Evolutionary conservation across 176 grass and related monocot genomes (phyloP).

Genomic region (Rhynchospora pubera): DNA sequence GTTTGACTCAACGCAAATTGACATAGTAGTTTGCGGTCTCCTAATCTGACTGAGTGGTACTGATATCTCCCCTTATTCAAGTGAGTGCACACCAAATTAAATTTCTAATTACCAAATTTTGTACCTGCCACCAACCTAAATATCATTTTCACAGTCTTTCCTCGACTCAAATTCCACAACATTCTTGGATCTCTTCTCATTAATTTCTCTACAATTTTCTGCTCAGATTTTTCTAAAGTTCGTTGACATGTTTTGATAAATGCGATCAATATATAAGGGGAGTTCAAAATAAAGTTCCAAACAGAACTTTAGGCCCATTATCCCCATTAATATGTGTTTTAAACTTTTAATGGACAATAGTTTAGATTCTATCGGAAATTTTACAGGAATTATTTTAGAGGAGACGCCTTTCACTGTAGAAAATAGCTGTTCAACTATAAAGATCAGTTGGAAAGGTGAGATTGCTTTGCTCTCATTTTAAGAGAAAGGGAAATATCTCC

Average conservation of each 20-base stretch:
- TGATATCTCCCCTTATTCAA: not conserved
- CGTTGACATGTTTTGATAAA: not conserved
- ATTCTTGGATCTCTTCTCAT: not conserved
- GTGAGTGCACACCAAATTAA: not conserved
- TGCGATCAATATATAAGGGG: not conserved
- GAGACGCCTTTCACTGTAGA: not conserved
- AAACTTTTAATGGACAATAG: not conserved
- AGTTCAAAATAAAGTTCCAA: not conserved
- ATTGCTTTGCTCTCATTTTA: conserved; percentile 29
- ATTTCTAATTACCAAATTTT: not conserved
- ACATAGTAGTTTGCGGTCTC: not conserved
- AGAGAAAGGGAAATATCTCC: conserved; percentile 21
- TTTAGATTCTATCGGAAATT: not conserved
- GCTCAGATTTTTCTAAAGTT: not conserved
- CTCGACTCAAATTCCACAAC: conserved; percentile 14
- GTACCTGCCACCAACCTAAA: not conserved
- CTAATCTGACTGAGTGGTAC: not conserved
- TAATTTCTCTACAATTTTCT: not conserved
- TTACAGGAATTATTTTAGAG: not conserved
- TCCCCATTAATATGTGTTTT: not conserved
- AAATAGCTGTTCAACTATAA: conserved; percentile 16
- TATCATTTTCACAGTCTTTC: not conserved
- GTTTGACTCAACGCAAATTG: not conserved
- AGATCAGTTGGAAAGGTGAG: not conserved
- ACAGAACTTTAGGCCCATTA: not conserved